Conservation (phyloP, 1,284 basidiomycete genomes). For the Moesziomyces sp. region DNA sequence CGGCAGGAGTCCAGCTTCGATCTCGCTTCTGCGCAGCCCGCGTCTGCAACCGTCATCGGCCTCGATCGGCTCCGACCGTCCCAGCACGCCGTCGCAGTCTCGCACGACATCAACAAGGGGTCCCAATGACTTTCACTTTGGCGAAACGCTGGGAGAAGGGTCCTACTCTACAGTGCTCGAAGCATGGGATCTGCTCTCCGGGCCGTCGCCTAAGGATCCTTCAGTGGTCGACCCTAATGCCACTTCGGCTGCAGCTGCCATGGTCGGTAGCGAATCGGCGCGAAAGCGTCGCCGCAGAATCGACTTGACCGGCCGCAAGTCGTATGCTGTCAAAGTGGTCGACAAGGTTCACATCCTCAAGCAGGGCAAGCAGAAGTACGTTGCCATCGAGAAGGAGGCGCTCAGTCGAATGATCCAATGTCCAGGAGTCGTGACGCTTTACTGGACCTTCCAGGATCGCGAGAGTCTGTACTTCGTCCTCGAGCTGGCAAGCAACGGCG, state of each 20-base stretch:
- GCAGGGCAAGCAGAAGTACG: constrained; percentile 67
- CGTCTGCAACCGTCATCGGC: constrained; percentile 21
- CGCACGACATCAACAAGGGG: constrained; percentile 37
- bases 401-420: constrained; percentile 61
- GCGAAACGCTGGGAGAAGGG: constrained; percentile 65
- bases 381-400: constrained; percentile 65
- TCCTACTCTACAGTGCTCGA: constrained; percentile 66
- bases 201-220: constrained; percentile 32
- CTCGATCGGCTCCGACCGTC: constrained; percentile 11
- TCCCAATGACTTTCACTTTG: constrained; percentile 64
- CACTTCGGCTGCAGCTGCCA: constrained; percentile 45
- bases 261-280: constrained; percentile 43
- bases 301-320: constrained; percentile 42
- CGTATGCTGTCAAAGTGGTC: constrained; percentile 65
- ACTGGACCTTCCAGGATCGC: constrained; percentile 66
- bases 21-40: constrained; percentile 34
- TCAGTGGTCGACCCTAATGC: constrained; percentile 35
- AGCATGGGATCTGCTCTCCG: constrained; percentile 62
- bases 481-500: constrained; percentile 64
- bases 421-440: constrained; percentile 64
- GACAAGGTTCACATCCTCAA: constrained; percentile 68
- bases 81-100: constrained; percentile 16
- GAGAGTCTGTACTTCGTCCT: constrained; percentile 66
- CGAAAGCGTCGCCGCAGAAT: constrained; percentile 19
- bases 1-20: constrained; percentile 35